These are phyloP conservation scores for Yamadazyma membranifaciens DNA, from an alignment of 1,139 yeast genomes.

Conservation along the genomic window DNA sequence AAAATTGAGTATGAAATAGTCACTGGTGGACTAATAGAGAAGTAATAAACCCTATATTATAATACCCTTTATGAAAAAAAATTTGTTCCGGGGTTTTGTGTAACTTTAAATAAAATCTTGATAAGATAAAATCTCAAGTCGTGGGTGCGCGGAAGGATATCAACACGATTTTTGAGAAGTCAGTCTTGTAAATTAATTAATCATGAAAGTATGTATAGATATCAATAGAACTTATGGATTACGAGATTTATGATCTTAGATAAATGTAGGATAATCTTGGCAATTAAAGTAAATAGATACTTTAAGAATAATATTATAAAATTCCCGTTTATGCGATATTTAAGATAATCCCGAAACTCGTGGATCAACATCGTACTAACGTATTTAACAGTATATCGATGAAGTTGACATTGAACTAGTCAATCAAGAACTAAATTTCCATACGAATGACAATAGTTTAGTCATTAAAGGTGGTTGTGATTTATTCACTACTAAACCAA, in stretches of 20 bases:
- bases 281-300: too few species aligned
- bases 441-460: conserved; percentile 81
- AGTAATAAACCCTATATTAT: conserved; percentile 17
- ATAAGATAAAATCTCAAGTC: conserved; percentile 1
- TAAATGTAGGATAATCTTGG: too few species aligned
- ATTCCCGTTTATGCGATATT: too few species aligned
- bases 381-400: conserved; percentile 68
- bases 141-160: too few species aligned
- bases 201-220: conserved; percentile 4
- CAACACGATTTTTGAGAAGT: conserved; percentile 2
- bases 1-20: conserved; percentile 1
- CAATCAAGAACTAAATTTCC: conserved; percentile 83
- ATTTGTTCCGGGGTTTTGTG: too few species aligned
- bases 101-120: conserved; percentile 41
- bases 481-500: conserved; percentile 89
- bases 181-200: conserved; percentile 1
- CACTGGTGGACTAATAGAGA: conserved; percentile 3
- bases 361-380: not conserved
- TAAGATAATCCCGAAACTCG: not conserved
- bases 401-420: conserved; percentile 87
- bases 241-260: too few species aligned
- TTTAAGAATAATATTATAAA: too few species aligned
- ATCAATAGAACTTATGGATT: not conserved
- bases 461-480: conserved; percentile 84
- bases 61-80: conserved; percentile 1